Conservation (phyloP, 1,284 basidiomycete genomes). For the Ganoderma meredithae region DNA sequence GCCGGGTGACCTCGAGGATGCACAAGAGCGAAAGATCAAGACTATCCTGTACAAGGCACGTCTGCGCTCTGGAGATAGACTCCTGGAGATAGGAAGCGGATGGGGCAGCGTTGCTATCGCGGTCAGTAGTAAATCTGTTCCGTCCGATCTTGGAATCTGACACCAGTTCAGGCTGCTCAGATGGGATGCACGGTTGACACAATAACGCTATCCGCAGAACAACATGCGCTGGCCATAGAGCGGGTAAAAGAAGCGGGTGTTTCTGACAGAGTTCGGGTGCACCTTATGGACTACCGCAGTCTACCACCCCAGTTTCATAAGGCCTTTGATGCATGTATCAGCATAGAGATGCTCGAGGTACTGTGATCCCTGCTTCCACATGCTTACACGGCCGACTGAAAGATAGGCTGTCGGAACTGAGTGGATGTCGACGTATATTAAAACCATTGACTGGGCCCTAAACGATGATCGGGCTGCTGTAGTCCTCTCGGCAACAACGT, state of each 20-base stretch:
- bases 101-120: constrained; percentile 88
- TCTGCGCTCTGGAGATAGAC: constrained; percentile 75
- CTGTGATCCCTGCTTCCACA: background rate
- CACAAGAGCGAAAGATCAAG: constrained; percentile 80
- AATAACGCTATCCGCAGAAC: constrained; percentile 83
- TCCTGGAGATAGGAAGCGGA: constrained; percentile 90
- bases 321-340: constrained; percentile 84
- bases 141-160: background rate
- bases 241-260: constrained; percentile 76
- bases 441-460: constrained; percentile 78
- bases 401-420: constrained; percentile 25
- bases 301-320: constrained; percentile 77
- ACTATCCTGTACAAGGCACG: constrained; percentile 78
- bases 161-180: constrained; percentile 57
- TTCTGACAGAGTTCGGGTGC: constrained; percentile 75
- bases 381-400: no score
- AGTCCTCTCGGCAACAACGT: constrained; percentile 81
- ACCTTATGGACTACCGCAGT: constrained; percentile 85
- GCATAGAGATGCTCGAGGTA: constrained; percentile 86
- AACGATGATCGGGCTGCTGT: constrained; percentile 72
- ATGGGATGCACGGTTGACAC: constrained; percentile 84
- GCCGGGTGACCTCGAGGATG: constrained; percentile 73
- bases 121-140: constrained; percentile 46
- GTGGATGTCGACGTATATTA: constrained; percentile 75
- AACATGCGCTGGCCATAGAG: constrained; percentile 83